Evolutionary conservation across 2,329 filamentous ascomycete species (phyloP).

Genomic region (Claviceps sp.): DNA sequence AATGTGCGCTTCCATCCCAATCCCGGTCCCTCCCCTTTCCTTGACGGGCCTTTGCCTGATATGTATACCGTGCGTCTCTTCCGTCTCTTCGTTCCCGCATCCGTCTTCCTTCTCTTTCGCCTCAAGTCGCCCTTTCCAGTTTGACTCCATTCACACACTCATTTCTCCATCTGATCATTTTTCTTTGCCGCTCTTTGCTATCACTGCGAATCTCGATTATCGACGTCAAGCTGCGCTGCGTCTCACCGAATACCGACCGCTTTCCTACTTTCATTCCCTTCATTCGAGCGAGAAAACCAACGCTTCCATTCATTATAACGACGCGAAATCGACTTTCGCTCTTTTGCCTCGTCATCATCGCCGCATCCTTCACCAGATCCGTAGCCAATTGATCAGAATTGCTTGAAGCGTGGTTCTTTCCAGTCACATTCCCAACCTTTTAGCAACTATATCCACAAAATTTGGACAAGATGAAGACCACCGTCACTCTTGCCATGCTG

Average conservation of each 20-base stretch:
- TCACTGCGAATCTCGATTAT: constrained; percentile 5
- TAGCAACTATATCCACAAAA: background rate
- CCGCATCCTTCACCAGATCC: background rate
- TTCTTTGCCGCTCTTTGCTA: constrained; percentile 6
- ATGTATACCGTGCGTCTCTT: constrained; percentile 10
- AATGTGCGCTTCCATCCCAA: background rate
- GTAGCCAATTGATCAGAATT: background rate
- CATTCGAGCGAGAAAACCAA: constrained; percentile 18
- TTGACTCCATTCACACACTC: constrained; percentile 12
- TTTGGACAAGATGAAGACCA: constrained; percentile 33
- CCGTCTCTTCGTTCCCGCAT: background rate
- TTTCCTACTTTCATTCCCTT: constrained; percentile 11
- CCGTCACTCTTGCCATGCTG: constrained; percentile 29
- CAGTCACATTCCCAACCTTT: background rate
- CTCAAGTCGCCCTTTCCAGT: constrained; percentile 1
- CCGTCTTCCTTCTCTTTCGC: background rate
- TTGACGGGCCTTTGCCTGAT: constrained; percentile 6
- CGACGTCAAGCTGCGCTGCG: constrained; percentile 8
- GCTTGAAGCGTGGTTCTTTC: background rate
- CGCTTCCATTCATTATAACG: constrained; percentile 12
- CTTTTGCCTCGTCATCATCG: constrained; percentile 2
- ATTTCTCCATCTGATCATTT: constrained; percentile 14
- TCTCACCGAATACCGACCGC: constrained; percentile 7
- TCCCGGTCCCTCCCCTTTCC: constrained; percentile 5
- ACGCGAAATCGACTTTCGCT: constrained; percentile 22